Conservation (phyloP, 2,329 filamentous ascomycete species). For the Capronia epimyces region DNA sequence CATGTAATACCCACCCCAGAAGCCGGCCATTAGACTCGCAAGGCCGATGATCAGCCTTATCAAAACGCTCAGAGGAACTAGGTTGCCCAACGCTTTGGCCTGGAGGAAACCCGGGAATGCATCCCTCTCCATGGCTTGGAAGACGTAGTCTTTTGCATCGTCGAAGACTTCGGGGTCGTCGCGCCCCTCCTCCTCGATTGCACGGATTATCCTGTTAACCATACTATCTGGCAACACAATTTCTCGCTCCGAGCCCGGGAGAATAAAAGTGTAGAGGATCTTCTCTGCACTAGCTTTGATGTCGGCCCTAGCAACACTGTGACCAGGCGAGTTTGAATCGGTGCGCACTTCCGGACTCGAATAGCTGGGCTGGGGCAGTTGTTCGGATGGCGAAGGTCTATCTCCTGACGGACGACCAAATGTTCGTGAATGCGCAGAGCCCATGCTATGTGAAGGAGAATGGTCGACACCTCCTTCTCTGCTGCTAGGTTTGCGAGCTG, state of each 20-base stretch:
- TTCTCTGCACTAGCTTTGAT: constrained; percentile 92
- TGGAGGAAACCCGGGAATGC: constrained; percentile 96
- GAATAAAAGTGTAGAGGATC: constrained; percentile 94
- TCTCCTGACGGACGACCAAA: constrained; percentile 23
- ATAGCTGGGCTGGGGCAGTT: constrained; percentile 51
- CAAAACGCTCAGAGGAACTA: constrained; percentile 86
- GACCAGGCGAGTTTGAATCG: constrained; percentile 75
- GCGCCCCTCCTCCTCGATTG: constrained; percentile 84
- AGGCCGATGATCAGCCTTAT: constrained; percentile 80
- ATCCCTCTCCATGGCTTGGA: constrained; percentile 98
- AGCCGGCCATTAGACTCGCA: constrained; percentile 78
- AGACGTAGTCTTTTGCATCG: constrained; percentile 96
- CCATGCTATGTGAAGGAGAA: constrained; percentile 36
- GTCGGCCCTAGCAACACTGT: constrained; percentile 80
- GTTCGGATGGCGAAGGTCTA: constrained; percentile 41
- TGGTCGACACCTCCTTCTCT: constrained; percentile 18
- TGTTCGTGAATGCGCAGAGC: constrained; percentile 41
- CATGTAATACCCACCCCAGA: constrained; percentile 90
- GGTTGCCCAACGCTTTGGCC: constrained; percentile 90
- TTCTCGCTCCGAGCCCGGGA: constrained; percentile 92
- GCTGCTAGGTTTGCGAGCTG: constrained; percentile 37
- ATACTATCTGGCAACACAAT: constrained; percentile 88
- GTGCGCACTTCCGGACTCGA: constrained; percentile 60
- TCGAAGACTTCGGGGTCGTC: constrained; percentile 98
- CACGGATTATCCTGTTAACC: constrained; percentile 73